A percentile compares a stretch with the other conserved stretches of the same genome.
Conservation (phyloP, 106 monocot species). For the Dendrobium nobile region DNA sequence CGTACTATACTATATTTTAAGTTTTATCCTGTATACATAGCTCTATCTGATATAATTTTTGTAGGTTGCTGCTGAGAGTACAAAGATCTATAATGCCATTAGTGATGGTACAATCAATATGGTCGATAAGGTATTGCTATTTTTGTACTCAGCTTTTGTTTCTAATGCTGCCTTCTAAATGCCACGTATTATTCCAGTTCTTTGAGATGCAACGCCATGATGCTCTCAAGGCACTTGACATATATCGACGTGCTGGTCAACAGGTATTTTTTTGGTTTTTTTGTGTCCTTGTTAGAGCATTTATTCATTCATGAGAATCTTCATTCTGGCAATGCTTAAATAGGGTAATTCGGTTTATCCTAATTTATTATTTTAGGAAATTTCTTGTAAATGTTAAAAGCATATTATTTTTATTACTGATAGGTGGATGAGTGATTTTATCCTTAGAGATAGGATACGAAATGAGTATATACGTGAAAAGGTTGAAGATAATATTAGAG, state of each 20-base stretch:
- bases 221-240: conserved; percentile 82
- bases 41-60: conserved; percentile 11
- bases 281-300: neutral
- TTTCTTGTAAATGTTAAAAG: neutral
- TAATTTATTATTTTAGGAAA: neutral
- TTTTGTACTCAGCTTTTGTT: neutral
- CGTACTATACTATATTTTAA: neutral
- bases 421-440: neutral
- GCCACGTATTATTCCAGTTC: conserved; percentile 42
- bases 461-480: too few relatives aligned
- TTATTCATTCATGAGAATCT: neutral
- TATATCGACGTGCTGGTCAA: conserved; percentile 66
- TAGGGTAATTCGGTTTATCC: neutral
- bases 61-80: conserved; percentile 84
- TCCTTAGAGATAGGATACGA: too few relatives aligned
- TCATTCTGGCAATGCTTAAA: neutral
- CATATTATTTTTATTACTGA: neutral
- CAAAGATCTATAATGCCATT: conserved; percentile 78
- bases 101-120: conserved; percentile 82
- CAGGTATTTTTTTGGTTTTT: conserved; percentile 50
- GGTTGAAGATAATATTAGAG: too few relatives aligned
- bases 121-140: conserved; percentile 81
- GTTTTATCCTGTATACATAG: neutral
- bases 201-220: conserved; percentile 96
- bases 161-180: neutral